Conservation (phyloP, 352 stramenopile genomes). For the Globisporangium canariense region DNA sequence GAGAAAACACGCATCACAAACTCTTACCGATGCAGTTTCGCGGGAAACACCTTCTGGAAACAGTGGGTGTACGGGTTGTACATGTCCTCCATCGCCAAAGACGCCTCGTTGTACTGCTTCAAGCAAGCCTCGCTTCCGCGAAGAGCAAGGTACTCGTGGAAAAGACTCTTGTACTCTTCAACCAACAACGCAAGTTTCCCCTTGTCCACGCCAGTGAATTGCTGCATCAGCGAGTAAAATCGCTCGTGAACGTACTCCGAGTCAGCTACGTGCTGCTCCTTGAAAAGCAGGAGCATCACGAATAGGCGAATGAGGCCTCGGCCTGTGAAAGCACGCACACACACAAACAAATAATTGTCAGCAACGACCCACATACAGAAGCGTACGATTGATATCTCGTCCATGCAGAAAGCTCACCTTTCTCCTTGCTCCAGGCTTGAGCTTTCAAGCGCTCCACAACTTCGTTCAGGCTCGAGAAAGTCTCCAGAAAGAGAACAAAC, state of each 20-base stretch:
- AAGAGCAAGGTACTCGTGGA: constrained; percentile 50
- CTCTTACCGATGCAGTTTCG: constrained; percentile 20
- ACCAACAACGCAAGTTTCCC: constrained; percentile 32
- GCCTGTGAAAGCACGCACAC: constrained; percentile 21
- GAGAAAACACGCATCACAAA: not conserved
- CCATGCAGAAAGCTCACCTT: constrained; percentile 30
- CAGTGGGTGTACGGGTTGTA: constrained; percentile 21
- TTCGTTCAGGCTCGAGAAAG: constrained; percentile 60
- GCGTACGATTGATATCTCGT: not conserved
- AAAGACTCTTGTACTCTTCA: constrained; percentile 50
- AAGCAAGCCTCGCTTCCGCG: constrained; percentile 14
- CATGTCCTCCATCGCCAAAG: constrained; percentile 24
- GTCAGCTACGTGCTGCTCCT: constrained; percentile 32
- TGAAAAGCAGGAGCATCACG: constrained; percentile 58
- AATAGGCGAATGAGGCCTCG: constrained; percentile 60
- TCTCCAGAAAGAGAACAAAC: constrained; percentile 72
- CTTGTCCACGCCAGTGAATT: constrained; percentile 29
- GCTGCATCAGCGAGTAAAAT: constrained; percentile 44
- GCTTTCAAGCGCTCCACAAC: constrained; percentile 52
- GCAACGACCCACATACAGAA: not conserved
- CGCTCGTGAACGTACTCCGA: constrained; percentile 35
- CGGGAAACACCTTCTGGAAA: constrained; percentile 22
- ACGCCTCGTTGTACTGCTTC: constrained; percentile 17
- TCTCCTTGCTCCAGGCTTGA: constrained; percentile 35
- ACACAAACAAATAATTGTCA: constrained; percentile 9